Evolutionary conservation across 2,329 filamentous ascomycete species (phyloP).

Genomic region (Hypoxylon sp.): DNA sequence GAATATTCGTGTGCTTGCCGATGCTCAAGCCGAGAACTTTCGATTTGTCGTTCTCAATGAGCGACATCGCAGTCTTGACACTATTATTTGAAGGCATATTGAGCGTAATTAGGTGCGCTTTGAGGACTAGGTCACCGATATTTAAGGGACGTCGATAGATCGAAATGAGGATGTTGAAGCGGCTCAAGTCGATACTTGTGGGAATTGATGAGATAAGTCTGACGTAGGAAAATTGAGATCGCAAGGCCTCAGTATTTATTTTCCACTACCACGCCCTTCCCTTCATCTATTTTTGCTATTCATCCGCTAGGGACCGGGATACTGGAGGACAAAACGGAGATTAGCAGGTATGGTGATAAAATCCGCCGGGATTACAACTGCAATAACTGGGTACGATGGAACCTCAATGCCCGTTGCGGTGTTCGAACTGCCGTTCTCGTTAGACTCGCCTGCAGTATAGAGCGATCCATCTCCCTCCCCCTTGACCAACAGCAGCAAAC

Average conservation of each 20-base stretch:
- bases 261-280: not conserved
- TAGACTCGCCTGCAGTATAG: not conserved
- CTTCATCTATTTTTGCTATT: constrained; percentile 2
- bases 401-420: not conserved
- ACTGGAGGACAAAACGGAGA: constrained; percentile 29
- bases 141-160: not conserved
- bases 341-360: constrained; percentile 32
- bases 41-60: constrained; percentile 39
- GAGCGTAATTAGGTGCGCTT: not conserved
- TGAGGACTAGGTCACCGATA: not conserved
- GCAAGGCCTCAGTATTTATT: constrained; percentile 13
- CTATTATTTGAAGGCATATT: constrained; percentile 29
- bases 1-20: constrained; percentile 30
- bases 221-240: constrained; percentile 12
- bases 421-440: constrained; percentile 3
- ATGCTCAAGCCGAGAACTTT: constrained; percentile 38
- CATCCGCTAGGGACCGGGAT: constrained; percentile 11
- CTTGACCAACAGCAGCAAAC: constrained; percentile 8
- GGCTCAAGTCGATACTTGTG: not conserved
- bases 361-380: constrained; percentile 26
- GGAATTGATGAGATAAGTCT: constrained; percentile 22
- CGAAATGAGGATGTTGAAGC: constrained; percentile 1
- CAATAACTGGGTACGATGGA: constrained; percentile 10
- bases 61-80: constrained; percentile 31
- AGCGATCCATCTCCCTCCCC: constrained; percentile 2